Base-by-base conservation (phyloP, 176 grass and related monocot genomes). In the Oryza meridionalis region DNA sequence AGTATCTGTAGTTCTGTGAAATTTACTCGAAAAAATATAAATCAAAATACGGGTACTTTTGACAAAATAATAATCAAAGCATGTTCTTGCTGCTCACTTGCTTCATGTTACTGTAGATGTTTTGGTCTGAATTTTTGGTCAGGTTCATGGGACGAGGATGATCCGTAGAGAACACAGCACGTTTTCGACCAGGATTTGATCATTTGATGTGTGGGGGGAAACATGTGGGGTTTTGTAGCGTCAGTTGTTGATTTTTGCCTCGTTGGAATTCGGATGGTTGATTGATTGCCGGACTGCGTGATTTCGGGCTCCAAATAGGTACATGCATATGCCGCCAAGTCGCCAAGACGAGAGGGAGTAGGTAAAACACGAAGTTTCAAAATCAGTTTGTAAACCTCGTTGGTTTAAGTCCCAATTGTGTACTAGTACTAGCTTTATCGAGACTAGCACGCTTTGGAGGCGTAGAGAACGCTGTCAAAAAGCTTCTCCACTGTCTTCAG, bases 301-400 rank as follows among this genome's bases (percentile, higher is more conserved):
- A 15, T 24, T 25, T 27, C 10, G 11, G 33, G 26, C 21, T 33
- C 35, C 55, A 65, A 13, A 72, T 58, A 74, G 53, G 37, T 49
- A 79, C 72, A 46, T 40, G 40, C 73, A 77, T 0, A 59, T 88
- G 15, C 31, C 4, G 73, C 80, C 79, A 83, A 72, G 69, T 43
- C 4, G 73, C 80, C 79, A 83, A 72, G 69, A 3, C 11, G 5
- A 1, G 7, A 14, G 12, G 65, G 51, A 51, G 47, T 65, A 17
- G 86, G 65, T 87, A 58, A 58, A 42, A 50, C 12, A 21, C 53
- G 1, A 58, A 58, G 29, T 22, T 40, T 13, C 72, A 64, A 17
- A 17, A 29, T 67, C 65, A 22, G 21, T 71, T 21, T 0, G 29
- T 14, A 32, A 40, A n/a, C 47, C 42, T 8, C 67, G 40, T 71